A percentile compares a stretch with the other conserved stretches of the same genome.
Conservation (phyloP, 2,329 filamentous ascomycete genomes). For the Paecilomyces dactylethromorphus region DNA sequence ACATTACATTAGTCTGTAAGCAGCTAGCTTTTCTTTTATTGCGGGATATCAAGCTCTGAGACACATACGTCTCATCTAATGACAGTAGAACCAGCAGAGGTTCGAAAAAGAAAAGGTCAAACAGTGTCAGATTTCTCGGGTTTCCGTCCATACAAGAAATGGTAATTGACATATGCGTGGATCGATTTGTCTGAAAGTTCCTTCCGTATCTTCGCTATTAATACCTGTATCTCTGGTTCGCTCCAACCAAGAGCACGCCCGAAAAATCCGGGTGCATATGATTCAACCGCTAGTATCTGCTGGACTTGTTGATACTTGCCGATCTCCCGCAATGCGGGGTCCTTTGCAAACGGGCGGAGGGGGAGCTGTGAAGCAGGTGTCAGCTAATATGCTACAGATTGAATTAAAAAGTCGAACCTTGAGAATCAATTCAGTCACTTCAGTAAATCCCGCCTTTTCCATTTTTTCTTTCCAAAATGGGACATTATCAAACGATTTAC, state of each 20-base stretch:
- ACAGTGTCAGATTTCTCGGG: neutral
- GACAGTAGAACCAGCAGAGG: too few species aligned
- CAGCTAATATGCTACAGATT: conserved; percentile 8
- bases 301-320: neutral
- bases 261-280: neutral
- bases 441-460: conserved; percentile 7
- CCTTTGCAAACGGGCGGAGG: neutral
- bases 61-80: too few species aligned
- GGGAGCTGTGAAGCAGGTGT: neutral
- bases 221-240: neutral
- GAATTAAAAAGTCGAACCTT: conserved; percentile 5
- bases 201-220: conserved; percentile 10
- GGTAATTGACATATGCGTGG: neutral
- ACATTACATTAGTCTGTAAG: too few species aligned
- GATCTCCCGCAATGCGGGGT: neutral
- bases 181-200: conserved; percentile 7
- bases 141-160: neutral
- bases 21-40: too few species aligned
- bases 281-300: neutral
- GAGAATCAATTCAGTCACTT: conserved; percentile 10
- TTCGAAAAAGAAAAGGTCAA: too few species aligned
- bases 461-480: conserved; percentile 11
- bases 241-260: neutral
- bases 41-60: too few species aligned
- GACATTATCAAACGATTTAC: conserved; percentile 16